Conservation (phyloP, 345 rosid genomes). For the Dovyalis caffra region DNA sequence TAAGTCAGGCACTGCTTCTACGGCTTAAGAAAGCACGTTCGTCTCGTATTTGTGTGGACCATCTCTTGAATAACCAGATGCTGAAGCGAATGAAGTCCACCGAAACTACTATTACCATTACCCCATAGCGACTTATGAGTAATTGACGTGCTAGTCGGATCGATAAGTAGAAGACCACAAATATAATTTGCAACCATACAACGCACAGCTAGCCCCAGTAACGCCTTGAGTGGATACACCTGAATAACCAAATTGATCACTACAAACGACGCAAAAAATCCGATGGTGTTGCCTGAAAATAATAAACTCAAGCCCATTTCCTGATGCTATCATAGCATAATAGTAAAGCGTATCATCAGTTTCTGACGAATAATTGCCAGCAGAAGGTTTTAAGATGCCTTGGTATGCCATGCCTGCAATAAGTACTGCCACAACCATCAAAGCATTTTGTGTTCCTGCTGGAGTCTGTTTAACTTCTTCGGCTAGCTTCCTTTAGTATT, state of each 20-base stretch:
- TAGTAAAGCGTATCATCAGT: too few relatives aligned
- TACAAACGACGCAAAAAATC: neutral
- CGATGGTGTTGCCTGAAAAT: neutral
- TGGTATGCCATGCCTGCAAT: neutral
- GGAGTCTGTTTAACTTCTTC: neutral
- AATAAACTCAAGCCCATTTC: neutral
- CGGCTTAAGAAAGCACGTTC: too few relatives aligned
- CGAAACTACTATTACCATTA: neutral
- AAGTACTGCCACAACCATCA: constrained; percentile 1
- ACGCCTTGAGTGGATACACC: neutral
- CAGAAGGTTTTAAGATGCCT: neutral
- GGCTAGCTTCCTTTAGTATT: neutral
- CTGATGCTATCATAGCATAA: neutral
- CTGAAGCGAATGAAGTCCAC: neutral
- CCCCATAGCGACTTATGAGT: neutral
- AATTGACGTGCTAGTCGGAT: neutral
- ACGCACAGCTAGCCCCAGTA: neutral
- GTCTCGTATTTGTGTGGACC: too few relatives aligned
- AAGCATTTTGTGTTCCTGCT: neutral
- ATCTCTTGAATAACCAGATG: too few relatives aligned
- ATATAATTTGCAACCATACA: neutral
- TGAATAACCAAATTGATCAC: neutral
- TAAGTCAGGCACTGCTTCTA: too few relatives aligned
- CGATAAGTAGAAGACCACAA: neutral
- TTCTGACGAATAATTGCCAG: neutral